Base-by-base conservation (phyloP, 2,329 filamentous ascomycete genomes). In the Aspergillaceae sp. region DNA sequence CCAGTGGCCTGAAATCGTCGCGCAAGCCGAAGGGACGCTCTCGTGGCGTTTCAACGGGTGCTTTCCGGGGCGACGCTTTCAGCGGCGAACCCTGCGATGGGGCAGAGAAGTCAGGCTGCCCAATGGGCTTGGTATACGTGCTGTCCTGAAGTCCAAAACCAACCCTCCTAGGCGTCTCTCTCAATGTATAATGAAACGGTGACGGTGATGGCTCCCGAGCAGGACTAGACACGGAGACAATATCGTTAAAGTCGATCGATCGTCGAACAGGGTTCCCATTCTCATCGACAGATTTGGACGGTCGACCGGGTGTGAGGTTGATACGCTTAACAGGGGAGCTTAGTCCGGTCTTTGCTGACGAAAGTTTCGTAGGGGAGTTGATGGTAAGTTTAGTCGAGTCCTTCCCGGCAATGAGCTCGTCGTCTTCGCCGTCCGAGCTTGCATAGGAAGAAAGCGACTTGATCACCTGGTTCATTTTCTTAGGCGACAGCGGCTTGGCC, bases 381-480 rank as follows among this genome's bases (percentile, higher is more conserved):
- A 64, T 56, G 11, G 65, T 44, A 10, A 63, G 50, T 41, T 60
- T 67, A 34, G 48, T 46, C 7, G 61, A 61, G 32, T 63, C 61
- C 47, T 70, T 72, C 4, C 54, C 58, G 1, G 56, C 57, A 27
- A 58, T 61, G 32, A 72, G 57, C 48, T 73, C 70, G 51, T 73
- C 70, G 6, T 74, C 71, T 33, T 71, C 65, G 3, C 59, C 64
- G 27, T 68, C 63, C 3, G 68, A 66, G 48, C 61, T 63, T 3
- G 57, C 61, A 40, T 67, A 64, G 3, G 64, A 55, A 2, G 64
- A 60, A 9, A 61, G 52, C 2, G 62, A 61, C 49, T 70, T 74
- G 11, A 69, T 63, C 34, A 74, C 57, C 50, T 74, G 71, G 5
- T 65, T 72, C 29, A 67, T 62, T 52, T 74, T 75, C 60, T 74